Conservation (phyloP, 2,329 filamentous ascomycete species). For the Colletotrichum sp. region DNA sequence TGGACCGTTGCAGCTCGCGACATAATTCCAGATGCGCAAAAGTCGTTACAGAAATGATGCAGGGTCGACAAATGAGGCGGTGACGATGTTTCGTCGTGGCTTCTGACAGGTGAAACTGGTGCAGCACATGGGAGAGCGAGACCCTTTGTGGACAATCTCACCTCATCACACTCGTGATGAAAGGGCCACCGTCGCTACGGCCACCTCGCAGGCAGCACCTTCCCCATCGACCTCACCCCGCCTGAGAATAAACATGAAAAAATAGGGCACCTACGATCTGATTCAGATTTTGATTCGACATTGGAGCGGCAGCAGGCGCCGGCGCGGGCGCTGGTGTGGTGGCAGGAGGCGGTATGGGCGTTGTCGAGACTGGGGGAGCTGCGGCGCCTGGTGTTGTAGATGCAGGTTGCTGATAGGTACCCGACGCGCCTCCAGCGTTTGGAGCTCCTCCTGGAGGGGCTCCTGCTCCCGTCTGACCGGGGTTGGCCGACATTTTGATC, state of each 20-base stretch:
- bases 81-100: neutral
- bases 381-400: neutral
- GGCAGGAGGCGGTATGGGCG: conserved; percentile 23
- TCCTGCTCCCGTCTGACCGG: conserved; percentile 7
- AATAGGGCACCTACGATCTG: conserved; percentile 77
- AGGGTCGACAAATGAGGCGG: neutral
- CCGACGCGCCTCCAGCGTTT: neutral
- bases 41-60: neutral
- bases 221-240: neutral
- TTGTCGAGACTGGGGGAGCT: conserved; percentile 30
- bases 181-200: neutral
- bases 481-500: conserved; percentile 8
- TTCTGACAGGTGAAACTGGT: neutral
- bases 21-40: neutral
- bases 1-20: neutral
- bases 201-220: neutral
- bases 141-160: neutral
- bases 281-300: conserved; percentile 90
- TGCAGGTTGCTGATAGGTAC: conserved; percentile 8
- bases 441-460: conserved; percentile 1
- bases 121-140: neutral
- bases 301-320: conserved; percentile 40
- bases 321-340: conserved; percentile 23
- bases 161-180: neutral
- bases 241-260: neutral